Evolutionary conservation across 176 grass and related monocot species (phyloP).

Genomic region (Aegilops tauschii): DNA sequence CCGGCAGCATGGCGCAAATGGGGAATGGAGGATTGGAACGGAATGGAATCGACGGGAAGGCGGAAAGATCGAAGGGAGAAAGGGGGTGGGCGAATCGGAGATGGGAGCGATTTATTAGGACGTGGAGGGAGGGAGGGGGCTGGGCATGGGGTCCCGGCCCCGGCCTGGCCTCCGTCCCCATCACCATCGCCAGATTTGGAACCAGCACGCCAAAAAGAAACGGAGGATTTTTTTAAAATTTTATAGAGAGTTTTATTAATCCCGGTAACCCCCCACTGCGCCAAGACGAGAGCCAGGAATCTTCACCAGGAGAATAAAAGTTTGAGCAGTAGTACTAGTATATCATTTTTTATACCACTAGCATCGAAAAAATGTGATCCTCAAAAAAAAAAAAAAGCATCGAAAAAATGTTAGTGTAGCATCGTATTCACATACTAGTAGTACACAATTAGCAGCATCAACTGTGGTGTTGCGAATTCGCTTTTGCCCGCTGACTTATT

Average conservation of each 20-base stretch:
- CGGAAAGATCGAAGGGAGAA: conserved; percentile 18
- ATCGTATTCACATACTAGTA: background rate
- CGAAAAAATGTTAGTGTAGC: background rate
- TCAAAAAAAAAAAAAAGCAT: too few relatives aligned
- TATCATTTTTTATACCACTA: background rate
- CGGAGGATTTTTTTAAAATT: too few relatives aligned
- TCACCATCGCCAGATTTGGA: conserved; percentile 51
- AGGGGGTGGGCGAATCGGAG: conserved; percentile 18
- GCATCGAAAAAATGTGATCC: background rate
- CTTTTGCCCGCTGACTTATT: background rate
- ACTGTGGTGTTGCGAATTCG: background rate
- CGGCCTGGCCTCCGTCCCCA: conserved; percentile 9
- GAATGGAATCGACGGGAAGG: conserved; percentile 35
- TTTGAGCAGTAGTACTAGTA: background rate
- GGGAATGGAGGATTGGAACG: background rate
- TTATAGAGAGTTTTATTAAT: background rate
- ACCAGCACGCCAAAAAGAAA: background rate
- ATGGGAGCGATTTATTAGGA: conserved; percentile 44
- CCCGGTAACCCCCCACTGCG: background rate
- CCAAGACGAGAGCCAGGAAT: background rate
- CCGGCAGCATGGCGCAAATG: conserved; percentile 35
- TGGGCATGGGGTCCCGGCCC: conserved; percentile 16
- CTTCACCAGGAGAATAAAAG: background rate
- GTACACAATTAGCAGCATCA: background rate
- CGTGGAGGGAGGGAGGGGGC: conserved; percentile 21